These are phyloP conservation scores for Trematosphaeria pertusa DNA, from an alignment of 2,329 filamentous ascomycete genomes.

Conservation along the genomic window DNA sequence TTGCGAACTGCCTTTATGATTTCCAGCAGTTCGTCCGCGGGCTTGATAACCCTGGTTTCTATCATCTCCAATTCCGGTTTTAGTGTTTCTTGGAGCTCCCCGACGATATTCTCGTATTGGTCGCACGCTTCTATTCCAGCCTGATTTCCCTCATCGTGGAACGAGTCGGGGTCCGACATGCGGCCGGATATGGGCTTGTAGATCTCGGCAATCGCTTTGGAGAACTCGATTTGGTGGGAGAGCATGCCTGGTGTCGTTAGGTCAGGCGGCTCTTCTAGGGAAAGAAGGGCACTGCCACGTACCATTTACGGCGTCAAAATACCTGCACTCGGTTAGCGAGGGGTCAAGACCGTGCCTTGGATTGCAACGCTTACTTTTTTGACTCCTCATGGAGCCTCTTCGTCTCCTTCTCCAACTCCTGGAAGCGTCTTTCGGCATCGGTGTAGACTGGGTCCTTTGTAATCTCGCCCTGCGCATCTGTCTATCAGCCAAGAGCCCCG, in stretches of 20 bases:
- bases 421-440: slow-evolving; percentile 91
- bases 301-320: slow-evolving; percentile 96
- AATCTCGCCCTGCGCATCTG: slow-evolving; percentile 71
- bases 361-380: slow-evolving; percentile 66
- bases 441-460: slow-evolving; percentile 95
- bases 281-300: slow-evolving; percentile 23
- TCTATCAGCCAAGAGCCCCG: slow-evolving; percentile 28
- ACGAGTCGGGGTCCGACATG: slow-evolving; percentile 87
- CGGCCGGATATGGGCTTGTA: slow-evolving; percentile 98
- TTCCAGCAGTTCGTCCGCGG: slow-evolving; percentile 90
- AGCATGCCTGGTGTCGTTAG: slow-evolving; percentile 74
- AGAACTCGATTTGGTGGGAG: slow-evolving; percentile 96
- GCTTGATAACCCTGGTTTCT: slow-evolving; percentile 85
- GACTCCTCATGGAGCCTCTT: slow-evolving; percentile 97
- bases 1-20: slow-evolving; percentile 97
- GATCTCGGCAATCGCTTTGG: slow-evolving; percentile 91
- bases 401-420: slow-evolving; percentile 93
- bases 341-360: background rate
- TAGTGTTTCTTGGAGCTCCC: slow-evolving; percentile 86
- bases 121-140: slow-evolving; percentile 96
- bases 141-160: slow-evolving; percentile 82
- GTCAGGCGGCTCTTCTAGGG: background rate
- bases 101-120: slow-evolving; percentile 91
- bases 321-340: slow-evolving; percentile 55
- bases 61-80: slow-evolving; percentile 98